Base-by-base conservation (phyloP, 139 green algal species). In the Pleodorina starrii region DNA sequence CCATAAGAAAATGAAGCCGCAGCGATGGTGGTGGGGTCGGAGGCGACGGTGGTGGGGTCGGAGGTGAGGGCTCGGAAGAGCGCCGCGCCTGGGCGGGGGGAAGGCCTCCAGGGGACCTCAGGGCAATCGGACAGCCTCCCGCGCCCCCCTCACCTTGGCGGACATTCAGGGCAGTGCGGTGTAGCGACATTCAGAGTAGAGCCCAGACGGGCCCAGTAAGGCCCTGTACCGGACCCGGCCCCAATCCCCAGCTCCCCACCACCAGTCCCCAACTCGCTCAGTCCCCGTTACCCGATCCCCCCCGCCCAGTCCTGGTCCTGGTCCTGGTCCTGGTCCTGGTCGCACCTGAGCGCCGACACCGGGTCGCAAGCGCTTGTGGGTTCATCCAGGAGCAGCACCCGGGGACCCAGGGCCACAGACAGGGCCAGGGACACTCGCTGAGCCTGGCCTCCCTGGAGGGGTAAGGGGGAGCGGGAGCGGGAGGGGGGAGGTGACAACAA, bases 351-450 rank as follows among this genome's bases (percentile, higher is more conserved):
- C 16, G 93, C 87, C 6, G 94, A 94, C 0, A 94, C 90, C 0
- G 71, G 57, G 93, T 99, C 97, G 72, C 97, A 95, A 0, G 96
- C 93, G 29, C 60, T 91, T 1, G 97, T 98, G 23, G 96, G 95
- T 87, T 98, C 87, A 94, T 99, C 97, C 75, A 99, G 90, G 59
- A 99, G 94, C 81, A 99, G 90, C 44, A 98, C 93, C 25, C 86
- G 19, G 0, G 97, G 97, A 63, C 93, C 90, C 36, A 98, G 92
- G 1, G 95, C 96, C 5, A 98, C n/a, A 2, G 92, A 92, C 16
- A 98, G 92, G 3, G 95, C 96, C 23, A 99, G 82, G 7, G 90
- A n/a, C 54, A 96, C 93, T 0, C 97, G 90, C 93, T 98, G 96
- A 25, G 96, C 90, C 86, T 99, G 94, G 9, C 97, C 97, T 29